phyloP scores from a whole-genome alignment of 371 early-diverging fungal species.

The Massospora cicadina region DNA sequence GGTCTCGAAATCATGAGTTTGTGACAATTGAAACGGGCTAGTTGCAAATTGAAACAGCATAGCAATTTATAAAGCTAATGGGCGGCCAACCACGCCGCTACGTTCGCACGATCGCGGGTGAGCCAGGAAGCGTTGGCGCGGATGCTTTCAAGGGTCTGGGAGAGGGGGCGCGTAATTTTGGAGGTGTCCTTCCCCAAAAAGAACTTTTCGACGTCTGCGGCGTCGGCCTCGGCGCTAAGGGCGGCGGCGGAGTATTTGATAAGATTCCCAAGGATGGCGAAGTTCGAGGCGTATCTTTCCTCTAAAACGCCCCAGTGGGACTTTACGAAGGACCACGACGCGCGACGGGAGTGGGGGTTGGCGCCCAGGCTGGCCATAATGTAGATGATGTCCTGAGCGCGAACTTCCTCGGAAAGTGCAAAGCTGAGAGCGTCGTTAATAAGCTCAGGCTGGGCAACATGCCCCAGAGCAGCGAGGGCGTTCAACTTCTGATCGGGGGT shows the following conservation, averaged over 20 bases:
- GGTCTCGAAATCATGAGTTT: no score
- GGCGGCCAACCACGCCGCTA: slow-evolving; percentile 56
- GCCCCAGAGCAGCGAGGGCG: slow-evolving; percentile 61
- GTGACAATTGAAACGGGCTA: no score
- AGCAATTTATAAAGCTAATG: no score
- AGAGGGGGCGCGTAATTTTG: slow-evolving; percentile 44
- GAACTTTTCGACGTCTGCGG: slow-evolving; percentile 47
- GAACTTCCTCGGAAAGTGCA: slow-evolving; percentile 46
- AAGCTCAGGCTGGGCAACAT: slow-evolving; percentile 32
- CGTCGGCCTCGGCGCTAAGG: slow-evolving; percentile 40
- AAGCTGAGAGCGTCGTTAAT: slow-evolving; percentile 39
- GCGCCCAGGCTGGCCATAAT: slow-evolving; percentile 36
- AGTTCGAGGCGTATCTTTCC: slow-evolving; percentile 45
- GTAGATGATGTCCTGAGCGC: slow-evolving; percentile 56
- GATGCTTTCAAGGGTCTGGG: slow-evolving; percentile 76
- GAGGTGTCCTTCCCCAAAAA: slow-evolving; percentile 58
- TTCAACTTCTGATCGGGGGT: slow-evolving; percentile 57
- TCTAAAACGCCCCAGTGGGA: slow-evolving; percentile 45
- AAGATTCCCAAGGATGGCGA: slow-evolving; percentile 55
- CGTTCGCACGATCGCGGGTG: slow-evolving; percentile 44
- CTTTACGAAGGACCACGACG: slow-evolving; percentile 62
- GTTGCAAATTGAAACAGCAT: no score
- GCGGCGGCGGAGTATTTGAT: slow-evolving; percentile 47
- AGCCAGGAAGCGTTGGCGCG: slow-evolving; percentile 61
- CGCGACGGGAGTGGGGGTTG: slow-evolving; percentile 38